Evolutionary conservation across 2,329 filamentous ascomycete genomes (phyloP).

Genomic region (Intubia oerlemansii): DNA sequence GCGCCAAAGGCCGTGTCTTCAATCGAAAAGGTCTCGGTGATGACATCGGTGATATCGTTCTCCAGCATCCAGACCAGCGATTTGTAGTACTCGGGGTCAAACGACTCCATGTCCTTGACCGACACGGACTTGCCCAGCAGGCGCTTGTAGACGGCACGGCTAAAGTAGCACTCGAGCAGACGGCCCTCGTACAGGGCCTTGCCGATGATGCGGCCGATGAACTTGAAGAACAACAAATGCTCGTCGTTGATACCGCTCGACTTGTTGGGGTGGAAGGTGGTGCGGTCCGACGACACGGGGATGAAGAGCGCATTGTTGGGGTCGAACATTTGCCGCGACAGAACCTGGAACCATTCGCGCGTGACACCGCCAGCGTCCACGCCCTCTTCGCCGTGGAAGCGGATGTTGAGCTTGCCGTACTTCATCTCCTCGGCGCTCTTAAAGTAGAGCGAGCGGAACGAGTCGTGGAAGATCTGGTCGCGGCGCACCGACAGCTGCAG

Average conservation of each 20-base stretch:
- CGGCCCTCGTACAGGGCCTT: conserved; percentile 94
- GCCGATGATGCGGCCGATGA: conserved; percentile 94
- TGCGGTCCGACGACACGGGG: conserved; percentile 88
- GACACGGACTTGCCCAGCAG: conserved; percentile 89
- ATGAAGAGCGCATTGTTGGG: conserved; percentile 93
- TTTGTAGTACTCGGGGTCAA: conserved; percentile 98
- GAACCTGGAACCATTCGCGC: conserved; percentile 96
- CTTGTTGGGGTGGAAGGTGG: conserved; percentile 96
- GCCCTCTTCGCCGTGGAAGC: conserved; percentile 93
- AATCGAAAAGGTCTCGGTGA: conserved; percentile 87
- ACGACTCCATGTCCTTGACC: conserved; percentile 97
- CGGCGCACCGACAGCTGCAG: conserved; percentile 79
- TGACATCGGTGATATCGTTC: conserved; percentile 95
- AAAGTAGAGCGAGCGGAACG: conserved; percentile 95
- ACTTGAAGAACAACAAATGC: conserved; percentile 97
- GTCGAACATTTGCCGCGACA: conserved; percentile 96
- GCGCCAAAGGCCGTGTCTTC: conserved; percentile 90
- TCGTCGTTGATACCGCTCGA: conserved; percentile 86
- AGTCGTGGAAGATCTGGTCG: conserved; percentile 93
- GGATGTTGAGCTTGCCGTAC: conserved; percentile 93
- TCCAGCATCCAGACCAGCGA: conserved; percentile 96
- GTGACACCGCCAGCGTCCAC: conserved; percentile 96
- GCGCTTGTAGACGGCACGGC: conserved; percentile 92
- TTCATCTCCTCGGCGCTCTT: conserved; percentile 96
- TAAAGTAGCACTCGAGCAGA: conserved; percentile 95